Base-by-base conservation (phyloP, 2,329 filamentous ascomycete species). In the Xylariaceae sp. region DNA sequence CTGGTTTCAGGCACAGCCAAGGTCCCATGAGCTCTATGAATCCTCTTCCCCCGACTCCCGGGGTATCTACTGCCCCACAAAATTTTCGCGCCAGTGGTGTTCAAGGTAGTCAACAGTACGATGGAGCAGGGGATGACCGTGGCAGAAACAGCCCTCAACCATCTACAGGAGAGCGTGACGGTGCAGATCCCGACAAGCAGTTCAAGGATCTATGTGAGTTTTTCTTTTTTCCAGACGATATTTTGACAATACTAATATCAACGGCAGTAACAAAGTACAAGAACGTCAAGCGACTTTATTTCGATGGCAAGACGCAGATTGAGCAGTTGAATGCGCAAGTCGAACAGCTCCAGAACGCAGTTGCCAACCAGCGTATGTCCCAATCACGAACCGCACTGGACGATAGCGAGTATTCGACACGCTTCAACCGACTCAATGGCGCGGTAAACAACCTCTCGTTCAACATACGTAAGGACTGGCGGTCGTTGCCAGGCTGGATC, bases 251-350 rank as follows among this genome's bases (percentile, higher is more conserved):
- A 32, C 54, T 62, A 26, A 79, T 47, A 55, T 63, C 42, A 22
- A 22, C 34, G 45, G 39, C 50, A 95, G 90, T 93, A 59, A 81
- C 81, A 52, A 98, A 98, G 69, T 98, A 98, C 64, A 94, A 94
- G 64, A 95, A 96, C 61, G 91, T 98, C 43, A 98, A 98, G 71
- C 83, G 89, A 42, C 87, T 96, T 56, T 98, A 96, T 63, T 97
- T 97, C 63, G 93, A 97, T 50, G 89, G 91, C 59, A 93, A 95
- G 61, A 77, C 83, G 13, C 90, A 96, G 66, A 91, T 97, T 40
- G 90, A 96, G 57, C 81, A 86, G 56, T 85, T 95, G 55, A 86
- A 84, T 51, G 76, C 82, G 15, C 90, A 96, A 64, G 87, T 97
- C 18, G 91, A 96, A 63, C 86, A 93, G 56, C 76, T 98, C 15